Percentiles rank a stretch among this genome's conserved stretches.
Evolutionary conservation across 208 protist species (phyloP).

Genomic region (Acanthamoeba sp.): DNA sequence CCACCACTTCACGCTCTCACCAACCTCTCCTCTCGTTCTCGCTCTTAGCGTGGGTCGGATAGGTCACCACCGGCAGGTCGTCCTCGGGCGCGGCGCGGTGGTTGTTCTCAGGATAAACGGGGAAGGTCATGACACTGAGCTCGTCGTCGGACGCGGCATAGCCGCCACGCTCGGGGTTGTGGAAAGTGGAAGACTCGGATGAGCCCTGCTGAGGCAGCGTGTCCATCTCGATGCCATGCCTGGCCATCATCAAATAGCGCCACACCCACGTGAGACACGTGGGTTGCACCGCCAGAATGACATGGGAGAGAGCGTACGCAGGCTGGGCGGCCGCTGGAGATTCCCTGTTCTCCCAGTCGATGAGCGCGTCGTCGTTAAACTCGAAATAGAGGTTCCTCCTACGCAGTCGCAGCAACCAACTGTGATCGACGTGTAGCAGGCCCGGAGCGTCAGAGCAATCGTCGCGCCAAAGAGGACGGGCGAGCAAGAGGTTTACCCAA

Average conservation of each 20-base stretch:
- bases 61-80: neutral
- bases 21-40: neutral
- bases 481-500: neutral
- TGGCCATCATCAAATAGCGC: neutral
- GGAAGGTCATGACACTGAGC: neutral
- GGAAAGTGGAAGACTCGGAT: neutral
- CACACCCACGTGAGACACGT: neutral
- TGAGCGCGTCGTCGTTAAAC: neutral
- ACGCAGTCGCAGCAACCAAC: constrained; percentile 5
- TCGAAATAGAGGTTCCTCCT: constrained; percentile 43
- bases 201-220: neutral
- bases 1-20: neutral
- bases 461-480: neutral
- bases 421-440: neutral
- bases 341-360: constrained; percentile 2
- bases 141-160: neutral
- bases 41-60: neutral
- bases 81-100: neutral
- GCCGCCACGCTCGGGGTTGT: neutral
- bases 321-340: neutral
- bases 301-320: neutral
- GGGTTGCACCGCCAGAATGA: neutral
- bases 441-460: too few relatives aligned
- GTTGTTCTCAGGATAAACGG: neutral
- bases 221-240: neutral